Base-by-base conservation (phyloP, 164 flowering plant species). In the Platanus orientalis region DNA sequence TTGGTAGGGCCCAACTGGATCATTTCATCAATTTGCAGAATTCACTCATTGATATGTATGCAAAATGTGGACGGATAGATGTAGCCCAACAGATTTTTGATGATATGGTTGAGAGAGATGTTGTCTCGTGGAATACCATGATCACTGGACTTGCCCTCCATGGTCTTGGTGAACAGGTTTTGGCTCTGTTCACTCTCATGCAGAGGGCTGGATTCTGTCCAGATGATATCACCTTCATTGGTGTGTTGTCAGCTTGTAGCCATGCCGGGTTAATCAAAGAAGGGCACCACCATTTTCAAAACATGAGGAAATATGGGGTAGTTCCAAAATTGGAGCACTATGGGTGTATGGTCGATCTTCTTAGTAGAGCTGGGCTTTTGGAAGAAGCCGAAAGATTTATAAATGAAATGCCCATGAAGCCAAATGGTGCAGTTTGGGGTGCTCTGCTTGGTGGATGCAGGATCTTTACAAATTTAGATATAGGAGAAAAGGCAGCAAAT, bases 31-130 rank as follows among this genome's bases (percentile, higher is more conserved):
- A 32, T 14, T 56, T 61, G 60, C 55, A 54, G 49, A 68, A 68
- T 55, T 75, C 91, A 25, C 75, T 84, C 0, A 71, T 86, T 58
- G 72, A 73, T 63, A 81, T 86, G 87, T 86, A 81, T 66, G 69
- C 66, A 6, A 86, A 86, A 55, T 80, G 80, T 69, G 77, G 77
- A 27, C 23, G 29, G 24, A 60, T 60, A 16, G 42, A 60, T 60
- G 24, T 25, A 5, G 63, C 63, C 11, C 24, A 16, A 3, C 24
- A 19, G 3, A 28, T 60, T 27, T 60, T 60, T n/a, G 21, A 47
- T 12, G 53, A 11, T 34, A 61, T 61, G 55, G 3, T 23, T 3
- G 42, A 61, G 20, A 61, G 27, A 20, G 24, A 32, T 47, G 54
- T 47, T 19, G 53, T 48, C 50, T 27, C 51, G 20, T 55, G 50